Evolutionary conservation across 2,329 filamentous ascomycete species (phyloP), one percentile per base, ranked within the genome.

Genomic region (Boeremia lycopersici): DNA sequence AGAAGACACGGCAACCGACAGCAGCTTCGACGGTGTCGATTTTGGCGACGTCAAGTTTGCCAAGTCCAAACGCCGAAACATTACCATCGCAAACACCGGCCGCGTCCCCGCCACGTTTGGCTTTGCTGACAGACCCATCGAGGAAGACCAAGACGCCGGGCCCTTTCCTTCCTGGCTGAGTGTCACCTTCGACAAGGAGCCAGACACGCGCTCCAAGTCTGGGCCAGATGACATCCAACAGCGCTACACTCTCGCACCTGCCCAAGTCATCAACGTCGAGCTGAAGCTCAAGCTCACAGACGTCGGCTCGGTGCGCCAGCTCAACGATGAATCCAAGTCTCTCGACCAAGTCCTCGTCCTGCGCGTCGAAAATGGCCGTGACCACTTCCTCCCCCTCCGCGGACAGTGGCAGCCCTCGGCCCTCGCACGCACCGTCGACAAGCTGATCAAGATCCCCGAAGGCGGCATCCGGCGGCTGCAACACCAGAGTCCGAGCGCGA

Each of bases 31-130:
- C 64, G 85, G 85, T 1, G 84, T 98, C 0, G 85, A 93, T 66
- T 95, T 98, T 72, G 93, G 92, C 0, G 79, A 87, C 3, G 79
- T 97, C 2, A 79, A 82, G 2, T 96, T 89, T 66, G 80, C 88
- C 34, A 84, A 88, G 55, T 84, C 81, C 7, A 85, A 89, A 62
- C 82, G 80, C 8, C 83, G 88, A 4, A 84, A 81, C 3, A 73
- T 98, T 38, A 98, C 93, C 0, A 85, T 99, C 50, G 95, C 95
- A 25, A 99, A 99, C 65, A 99, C 95, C 0, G 89, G 95, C 2
- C 84, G 91, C 26, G 91, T 96, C 0, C 76, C 87, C 2, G 93
- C 95, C 0, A 89, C 81, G 0, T 89, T 97, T 67, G 84, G 83
- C 1, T 96, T 99, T 71, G 85, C 93, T 1, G 88, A 91, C 54